phyloP scores from a whole-genome alignment of 768 basidiomycete genomes.

The Boletus sp. region DNA sequence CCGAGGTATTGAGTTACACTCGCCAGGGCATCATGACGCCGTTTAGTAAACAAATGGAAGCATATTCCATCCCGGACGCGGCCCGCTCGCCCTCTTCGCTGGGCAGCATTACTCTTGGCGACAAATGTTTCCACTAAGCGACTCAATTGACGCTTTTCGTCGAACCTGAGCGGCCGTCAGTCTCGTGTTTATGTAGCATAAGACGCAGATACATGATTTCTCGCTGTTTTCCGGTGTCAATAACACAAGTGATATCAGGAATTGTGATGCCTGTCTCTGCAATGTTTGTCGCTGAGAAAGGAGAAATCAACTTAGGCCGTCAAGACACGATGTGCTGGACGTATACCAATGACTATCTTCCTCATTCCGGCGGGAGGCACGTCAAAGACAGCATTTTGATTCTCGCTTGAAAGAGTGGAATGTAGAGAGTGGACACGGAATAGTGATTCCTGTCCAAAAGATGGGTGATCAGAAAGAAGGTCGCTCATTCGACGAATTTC shows the following conservation, averaged over 20 bases:
- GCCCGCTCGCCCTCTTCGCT: constrained; percentile 86
- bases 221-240: constrained; percentile 90
- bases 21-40: constrained; percentile 77
- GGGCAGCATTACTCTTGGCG: constrained; percentile 86
- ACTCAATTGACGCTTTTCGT: constrained; percentile 95
- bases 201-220: constrained; percentile 70
- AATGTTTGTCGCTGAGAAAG: constrained; percentile 73
- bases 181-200: background rate
- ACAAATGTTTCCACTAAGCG: constrained; percentile 89
- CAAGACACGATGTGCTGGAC: background rate
- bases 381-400: constrained; percentile 89
- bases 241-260: constrained; percentile 95
- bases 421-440: constrained; percentile 87
- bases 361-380: constrained; percentile 72
- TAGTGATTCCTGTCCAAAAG: constrained; percentile 56
- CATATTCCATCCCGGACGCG: constrained; percentile 87
- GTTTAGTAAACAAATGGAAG: constrained; percentile 93
- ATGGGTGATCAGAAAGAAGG: constrained; percentile 66
- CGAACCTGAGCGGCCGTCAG: constrained; percentile 54
- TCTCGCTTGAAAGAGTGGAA: constrained; percentile 89
- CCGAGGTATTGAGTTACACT: constrained; percentile 6
- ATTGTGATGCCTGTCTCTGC: constrained; percentile 98
- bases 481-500: constrained; percentile 91
- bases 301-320: background rate
- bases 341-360: constrained; percentile 90